Conservation (phyloP, 225 moss, liverwort and hornwort species). For the Marchantia paleacea region DNA sequence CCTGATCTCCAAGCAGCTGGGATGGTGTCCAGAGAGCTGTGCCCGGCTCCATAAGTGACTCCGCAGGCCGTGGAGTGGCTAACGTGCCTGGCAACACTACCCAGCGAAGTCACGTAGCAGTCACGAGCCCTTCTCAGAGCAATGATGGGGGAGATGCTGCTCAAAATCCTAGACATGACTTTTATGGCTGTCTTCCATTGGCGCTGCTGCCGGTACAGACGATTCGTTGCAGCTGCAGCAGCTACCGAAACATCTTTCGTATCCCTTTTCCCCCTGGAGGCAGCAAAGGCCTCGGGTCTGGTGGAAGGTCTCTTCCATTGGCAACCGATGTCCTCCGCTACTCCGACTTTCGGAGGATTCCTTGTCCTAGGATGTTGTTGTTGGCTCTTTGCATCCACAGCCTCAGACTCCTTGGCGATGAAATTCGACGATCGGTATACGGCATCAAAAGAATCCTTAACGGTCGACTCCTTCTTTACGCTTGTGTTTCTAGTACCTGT, state of each 20-base stretch:
- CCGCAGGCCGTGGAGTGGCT: constrained; percentile 5
- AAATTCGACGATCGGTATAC: no score
- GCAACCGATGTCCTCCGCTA: background rate
- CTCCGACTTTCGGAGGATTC: background rate
- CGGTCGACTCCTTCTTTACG: background rate
- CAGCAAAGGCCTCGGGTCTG: background rate
- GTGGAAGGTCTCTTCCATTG: background rate
- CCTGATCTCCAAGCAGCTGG: background rate
- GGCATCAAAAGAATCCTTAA: background rate
- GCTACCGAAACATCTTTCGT: background rate
- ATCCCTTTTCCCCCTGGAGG: background rate
- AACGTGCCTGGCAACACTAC: background rate
- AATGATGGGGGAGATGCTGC: background rate
- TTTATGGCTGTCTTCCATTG: constrained; percentile 3
- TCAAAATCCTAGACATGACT: background rate
- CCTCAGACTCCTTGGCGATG: background rate
- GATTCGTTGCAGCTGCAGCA: background rate
- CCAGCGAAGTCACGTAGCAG: constrained; percentile 9
- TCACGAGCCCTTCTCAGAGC: constrained; percentile 1
- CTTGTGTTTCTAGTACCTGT: no score
- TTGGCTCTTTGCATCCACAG: background rate
- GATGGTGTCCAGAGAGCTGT: background rate
- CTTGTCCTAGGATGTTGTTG: no score
- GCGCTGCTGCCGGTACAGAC: background rate
- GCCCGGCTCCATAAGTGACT: constrained; percentile 6